Evolutionary conservation across 345 rosid species (phyloP).

Genomic region (Populus tremula): DNA sequence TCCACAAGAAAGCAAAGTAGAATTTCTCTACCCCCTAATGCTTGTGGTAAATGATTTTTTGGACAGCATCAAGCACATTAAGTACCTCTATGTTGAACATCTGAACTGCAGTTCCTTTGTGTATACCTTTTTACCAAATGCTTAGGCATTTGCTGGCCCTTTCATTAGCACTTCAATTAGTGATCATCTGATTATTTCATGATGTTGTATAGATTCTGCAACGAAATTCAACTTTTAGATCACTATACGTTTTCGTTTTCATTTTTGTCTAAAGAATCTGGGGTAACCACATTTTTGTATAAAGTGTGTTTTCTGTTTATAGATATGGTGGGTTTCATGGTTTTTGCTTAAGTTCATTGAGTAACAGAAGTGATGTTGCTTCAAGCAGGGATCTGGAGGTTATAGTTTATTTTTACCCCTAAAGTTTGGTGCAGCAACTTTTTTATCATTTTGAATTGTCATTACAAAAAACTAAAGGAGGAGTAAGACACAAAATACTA

Average conservation of each 20-base stretch:
- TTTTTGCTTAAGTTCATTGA: background rate
- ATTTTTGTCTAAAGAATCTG: background rate
- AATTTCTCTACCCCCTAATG: background rate
- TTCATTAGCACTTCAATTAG: background rate
- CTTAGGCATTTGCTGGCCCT: background rate
- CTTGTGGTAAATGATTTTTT: background rate
- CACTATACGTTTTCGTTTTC: background rate
- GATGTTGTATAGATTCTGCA: background rate
- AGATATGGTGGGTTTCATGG: background rate
- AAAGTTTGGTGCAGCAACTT: background rate
- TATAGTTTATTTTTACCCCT: background rate
- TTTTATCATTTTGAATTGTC: too few relatives aligned
- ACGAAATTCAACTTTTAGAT: conserved; percentile 1
- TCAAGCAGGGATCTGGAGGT: background rate
- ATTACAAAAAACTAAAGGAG: too few relatives aligned
- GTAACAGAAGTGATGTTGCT: background rate
- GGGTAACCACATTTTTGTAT: background rate
- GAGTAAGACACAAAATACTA: too few relatives aligned
- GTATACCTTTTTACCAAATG: conserved; percentile 4
- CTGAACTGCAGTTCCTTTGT: background rate
- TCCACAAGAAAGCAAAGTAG: conserved; percentile 20
- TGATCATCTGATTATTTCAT: background rate
- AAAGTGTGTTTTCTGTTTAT: background rate
- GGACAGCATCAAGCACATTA: background rate
- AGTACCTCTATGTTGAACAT: background rate